Percentiles rank a stretch among this genome's conserved stretches.
phyloP scores from a whole-genome alignment of 345 rosid species.

The Zanthoxylum bungeanum region DNA sequence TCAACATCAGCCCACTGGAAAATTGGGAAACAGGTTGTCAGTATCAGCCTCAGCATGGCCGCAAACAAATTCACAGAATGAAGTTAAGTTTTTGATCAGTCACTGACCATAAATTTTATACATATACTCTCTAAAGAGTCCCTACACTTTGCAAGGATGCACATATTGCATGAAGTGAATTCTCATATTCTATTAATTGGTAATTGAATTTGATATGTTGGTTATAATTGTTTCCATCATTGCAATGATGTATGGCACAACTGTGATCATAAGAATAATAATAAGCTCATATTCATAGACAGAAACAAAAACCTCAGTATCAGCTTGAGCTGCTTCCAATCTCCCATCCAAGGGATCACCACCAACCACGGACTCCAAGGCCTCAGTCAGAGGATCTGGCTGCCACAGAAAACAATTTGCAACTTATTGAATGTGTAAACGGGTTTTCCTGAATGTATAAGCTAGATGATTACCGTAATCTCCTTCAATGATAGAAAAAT shows the following conservation, averaged over 20 bases:
- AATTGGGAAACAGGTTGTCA: constrained; percentile 12
- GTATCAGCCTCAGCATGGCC: constrained; percentile 7
- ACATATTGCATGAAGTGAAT: background rate
- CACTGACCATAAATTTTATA: background rate
- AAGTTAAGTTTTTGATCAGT: background rate
- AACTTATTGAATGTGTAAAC: background rate
- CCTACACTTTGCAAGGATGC: background rate
- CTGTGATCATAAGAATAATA: constrained; percentile 5
- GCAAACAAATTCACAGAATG: background rate
- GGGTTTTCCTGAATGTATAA: background rate
- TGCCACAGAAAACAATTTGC: constrained; percentile 25
- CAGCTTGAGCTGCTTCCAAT: constrained; percentile 66
- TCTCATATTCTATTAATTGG: background rate
- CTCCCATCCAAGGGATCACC: constrained; percentile 56
- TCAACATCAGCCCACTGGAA: constrained; percentile 93
- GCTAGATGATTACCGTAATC: constrained; percentile 46
- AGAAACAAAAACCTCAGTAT: constrained; percentile 56
- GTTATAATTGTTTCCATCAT: background rate
- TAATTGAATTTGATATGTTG: background rate
- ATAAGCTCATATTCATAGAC: background rate
- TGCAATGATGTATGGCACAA: background rate
- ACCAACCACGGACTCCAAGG: constrained; percentile 77
- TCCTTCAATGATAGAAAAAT: constrained; percentile 86
- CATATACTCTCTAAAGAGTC: background rate
- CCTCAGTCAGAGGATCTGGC: constrained; percentile 87